Conservation (phyloP, 257 asterid species). For the Eucommia ulmoides region DNA sequence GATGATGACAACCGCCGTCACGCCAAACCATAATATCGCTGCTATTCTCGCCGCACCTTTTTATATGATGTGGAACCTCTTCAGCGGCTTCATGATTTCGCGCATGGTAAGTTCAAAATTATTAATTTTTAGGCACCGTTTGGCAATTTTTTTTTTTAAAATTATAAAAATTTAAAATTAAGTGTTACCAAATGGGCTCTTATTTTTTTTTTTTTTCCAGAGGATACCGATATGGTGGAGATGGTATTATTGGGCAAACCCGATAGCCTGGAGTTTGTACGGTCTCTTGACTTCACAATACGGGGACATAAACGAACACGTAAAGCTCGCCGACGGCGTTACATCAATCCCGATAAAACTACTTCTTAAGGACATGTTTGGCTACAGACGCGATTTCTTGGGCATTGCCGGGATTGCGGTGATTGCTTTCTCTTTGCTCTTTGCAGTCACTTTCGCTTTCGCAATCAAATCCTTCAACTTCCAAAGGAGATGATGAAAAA, state of each 20-base stretch:
- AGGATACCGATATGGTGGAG: constrained; percentile 95
- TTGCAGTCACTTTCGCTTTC: constrained; percentile 60
- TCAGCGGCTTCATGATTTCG: constrained; percentile 72
- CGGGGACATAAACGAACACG: constrained; percentile 40
- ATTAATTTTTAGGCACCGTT: background rate
- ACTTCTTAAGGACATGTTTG: constrained; percentile 48
- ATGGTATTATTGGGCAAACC: constrained; percentile 94
- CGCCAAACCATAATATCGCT: constrained; percentile 72
- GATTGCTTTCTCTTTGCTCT: constrained; percentile 41
- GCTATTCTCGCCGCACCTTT: constrained; percentile 71
- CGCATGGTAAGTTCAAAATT: constrained; percentile 27
- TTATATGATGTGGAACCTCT: constrained; percentile 77
- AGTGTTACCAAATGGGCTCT: too few relatives aligned
- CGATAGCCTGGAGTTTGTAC: constrained; percentile 75
- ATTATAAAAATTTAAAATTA: too few relatives aligned
- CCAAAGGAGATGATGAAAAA: constrained; percentile 47
- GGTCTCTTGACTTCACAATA: constrained; percentile 79
- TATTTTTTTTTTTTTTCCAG: constrained; percentile 18
- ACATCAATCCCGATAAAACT: constrained; percentile 31
- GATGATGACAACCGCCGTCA: constrained; percentile 69
- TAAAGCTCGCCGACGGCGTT: constrained; percentile 47
- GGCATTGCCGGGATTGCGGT: constrained; percentile 52
- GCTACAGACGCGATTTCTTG: constrained; percentile 60
- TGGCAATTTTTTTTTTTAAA: too few relatives aligned
- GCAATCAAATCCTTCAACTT: constrained; percentile 65